A percentile compares a stretch with the other conserved stretches of the same genome.
phyloP scores from a whole-genome alignment of 306 rosid species.

The Citrullus amarus region DNA sequence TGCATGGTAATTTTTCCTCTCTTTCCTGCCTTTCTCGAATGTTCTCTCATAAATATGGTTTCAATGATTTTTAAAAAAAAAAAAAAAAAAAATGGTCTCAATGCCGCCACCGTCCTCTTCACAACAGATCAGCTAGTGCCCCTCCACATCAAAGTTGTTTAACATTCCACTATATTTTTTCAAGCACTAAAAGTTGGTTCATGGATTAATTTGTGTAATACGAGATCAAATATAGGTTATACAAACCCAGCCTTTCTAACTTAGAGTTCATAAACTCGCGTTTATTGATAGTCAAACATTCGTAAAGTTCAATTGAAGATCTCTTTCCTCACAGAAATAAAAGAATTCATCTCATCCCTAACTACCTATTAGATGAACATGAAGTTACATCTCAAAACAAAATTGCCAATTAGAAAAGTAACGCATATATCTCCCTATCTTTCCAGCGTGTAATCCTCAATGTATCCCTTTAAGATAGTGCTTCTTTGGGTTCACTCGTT shows the following conservation, averaged over 20 bases:
- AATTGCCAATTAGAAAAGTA: too few relatives aligned
- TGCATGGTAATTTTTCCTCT: background rate
- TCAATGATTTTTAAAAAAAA: too few relatives aligned
- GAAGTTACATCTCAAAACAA: too few relatives aligned
- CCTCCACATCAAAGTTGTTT: background rate
- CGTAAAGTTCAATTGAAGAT: background rate
- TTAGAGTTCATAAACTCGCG: background rate
- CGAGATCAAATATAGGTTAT: background rate
- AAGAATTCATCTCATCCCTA: background rate
- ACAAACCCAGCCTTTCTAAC: background rate
- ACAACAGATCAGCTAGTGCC: background rate
- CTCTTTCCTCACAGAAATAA: background rate
- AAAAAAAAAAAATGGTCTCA: background rate
- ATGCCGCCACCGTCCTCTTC: background rate
- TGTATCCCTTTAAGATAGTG: too few relatives aligned
- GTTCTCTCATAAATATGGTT: background rate
- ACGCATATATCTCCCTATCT: too few relatives aligned
- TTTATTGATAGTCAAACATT: background rate
- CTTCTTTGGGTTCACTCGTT: too few relatives aligned
- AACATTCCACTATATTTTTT: background rate
- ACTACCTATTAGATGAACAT: background rate
- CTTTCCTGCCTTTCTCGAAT: conserved; percentile 2
- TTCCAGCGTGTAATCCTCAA: too few relatives aligned
- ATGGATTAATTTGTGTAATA: background rate
- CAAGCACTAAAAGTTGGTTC: background rate